These are phyloP conservation scores for Phaeosphaeria sp. DNA, from an alignment of 2,329 filamentous ascomycete genomes.

Conservation along the genomic window DNA sequence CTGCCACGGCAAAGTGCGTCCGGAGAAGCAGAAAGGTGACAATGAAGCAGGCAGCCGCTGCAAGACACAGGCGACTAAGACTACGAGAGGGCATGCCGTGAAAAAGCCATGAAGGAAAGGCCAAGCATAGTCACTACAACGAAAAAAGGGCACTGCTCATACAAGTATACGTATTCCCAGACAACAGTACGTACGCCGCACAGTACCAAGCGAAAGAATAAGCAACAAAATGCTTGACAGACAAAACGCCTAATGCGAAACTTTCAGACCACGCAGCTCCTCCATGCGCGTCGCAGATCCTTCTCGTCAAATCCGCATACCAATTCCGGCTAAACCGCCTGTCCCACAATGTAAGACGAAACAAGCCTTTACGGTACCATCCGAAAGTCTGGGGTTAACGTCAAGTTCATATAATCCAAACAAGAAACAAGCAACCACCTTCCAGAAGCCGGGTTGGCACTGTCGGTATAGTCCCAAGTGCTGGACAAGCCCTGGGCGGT, in stretches of 20 bases:
- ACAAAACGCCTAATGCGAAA: constrained; percentile 7
- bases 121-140: neutral
- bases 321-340: constrained; percentile 4
- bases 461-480: neutral
- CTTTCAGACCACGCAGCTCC: neutral
- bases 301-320: neutral
- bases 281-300: constrained; percentile 4
- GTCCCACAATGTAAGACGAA: neutral
- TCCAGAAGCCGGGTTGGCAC: neutral
- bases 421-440: neutral
- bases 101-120: neutral
- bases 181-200: neutral
- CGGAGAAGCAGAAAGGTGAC: constrained; percentile 17
- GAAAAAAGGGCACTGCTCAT: neutral
- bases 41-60: constrained; percentile 9
- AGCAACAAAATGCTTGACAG: neutral
- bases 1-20: neutral
- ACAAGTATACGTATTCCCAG: neutral
- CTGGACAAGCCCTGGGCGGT: neutral
- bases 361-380: neutral
- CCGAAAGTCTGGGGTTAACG: neutral
- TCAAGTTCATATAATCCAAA: neutral
- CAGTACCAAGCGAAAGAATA: neutral
- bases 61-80: constrained; percentile 17
- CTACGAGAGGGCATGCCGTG: constrained; percentile 21